Evolutionary conservation across 1,284 basidiomycete species (phyloP).

Genomic region (Apiotrichum gracile): DNA sequence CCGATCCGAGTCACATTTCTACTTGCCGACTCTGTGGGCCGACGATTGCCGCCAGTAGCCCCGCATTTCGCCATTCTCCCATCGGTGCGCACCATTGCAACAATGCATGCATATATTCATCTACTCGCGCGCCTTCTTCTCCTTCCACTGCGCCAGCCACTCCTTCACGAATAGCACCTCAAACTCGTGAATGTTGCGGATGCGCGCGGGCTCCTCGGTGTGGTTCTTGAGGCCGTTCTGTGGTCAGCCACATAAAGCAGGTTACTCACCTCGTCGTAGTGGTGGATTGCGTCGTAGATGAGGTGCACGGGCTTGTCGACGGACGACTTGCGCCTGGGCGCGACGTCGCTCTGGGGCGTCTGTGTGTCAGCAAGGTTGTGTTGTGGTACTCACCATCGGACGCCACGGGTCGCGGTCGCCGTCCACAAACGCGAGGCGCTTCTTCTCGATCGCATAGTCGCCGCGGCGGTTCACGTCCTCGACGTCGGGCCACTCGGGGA

Average conservation of each 20-base stretch:
- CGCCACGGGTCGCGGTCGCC: constrained; percentile 70
- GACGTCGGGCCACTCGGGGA: constrained; percentile 70
- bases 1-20: too few relatives aligned
- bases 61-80: too few relatives aligned
- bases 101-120: too few relatives aligned
- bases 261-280: constrained; percentile 61
- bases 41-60: too few relatives aligned
- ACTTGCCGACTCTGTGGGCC: too few relatives aligned
- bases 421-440: constrained; percentile 71
- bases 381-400: constrained; percentile 51
- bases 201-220: constrained; percentile 66
- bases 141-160: constrained; percentile 67
- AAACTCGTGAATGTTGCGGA: constrained; percentile 72
- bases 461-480: constrained; percentile 72
- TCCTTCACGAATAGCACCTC: constrained; percentile 71
- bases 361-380: constrained; percentile 9
- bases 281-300: constrained; percentile 83
- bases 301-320: constrained; percentile 73
- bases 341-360: constrained; percentile 75
- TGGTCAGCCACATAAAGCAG: not conserved
- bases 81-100: too few relatives aligned
- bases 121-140: constrained; percentile 18
- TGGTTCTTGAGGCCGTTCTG: constrained; percentile 67
- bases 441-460: constrained; percentile 65
- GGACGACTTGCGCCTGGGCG: constrained; percentile 64